Evolutionary conservation across 352 stramenopile species (phyloP).

Genomic region (Elongisporangium prolatum): DNA sequence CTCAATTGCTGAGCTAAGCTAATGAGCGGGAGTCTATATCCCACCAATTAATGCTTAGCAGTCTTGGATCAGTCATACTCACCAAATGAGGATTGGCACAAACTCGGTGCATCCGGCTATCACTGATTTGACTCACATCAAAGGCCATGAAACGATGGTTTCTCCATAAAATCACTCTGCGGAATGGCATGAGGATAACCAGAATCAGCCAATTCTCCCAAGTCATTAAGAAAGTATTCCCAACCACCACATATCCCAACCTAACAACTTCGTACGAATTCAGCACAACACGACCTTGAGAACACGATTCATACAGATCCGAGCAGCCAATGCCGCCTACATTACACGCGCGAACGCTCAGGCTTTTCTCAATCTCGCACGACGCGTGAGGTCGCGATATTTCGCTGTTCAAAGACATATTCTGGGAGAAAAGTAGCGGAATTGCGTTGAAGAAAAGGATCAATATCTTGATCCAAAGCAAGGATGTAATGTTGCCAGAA

Average conservation of each 20-base stretch:
- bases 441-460: slow-evolving; percentile 8
- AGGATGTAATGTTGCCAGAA: slow-evolving; percentile 4
- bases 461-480: slow-evolving; percentile 9
- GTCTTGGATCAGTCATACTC: no score
- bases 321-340: background rate
- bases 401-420: background rate
- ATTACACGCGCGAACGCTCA: background rate
- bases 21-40: no score
- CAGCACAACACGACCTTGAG: no score
- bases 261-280: slow-evolving; percentile 21
- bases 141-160: background rate
- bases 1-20: no score
- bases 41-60: no score
- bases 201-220: slow-evolving; percentile 17
- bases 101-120: background rate
- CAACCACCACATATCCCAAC: slow-evolving; percentile 19
- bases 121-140: background rate
- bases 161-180: background rate
- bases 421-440: slow-evolving; percentile 8
- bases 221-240: slow-evolving; percentile 10
- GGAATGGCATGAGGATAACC: slow-evolving; percentile 4
- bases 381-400: slow-evolving; percentile 3
- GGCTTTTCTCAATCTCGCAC: slow-evolving; percentile 1
- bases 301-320: background rate
- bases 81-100: no score